Base-by-base conservation (phyloP, 2,329 filamentous ascomycete genomes). In the Shiraia bambusicola region DNA sequence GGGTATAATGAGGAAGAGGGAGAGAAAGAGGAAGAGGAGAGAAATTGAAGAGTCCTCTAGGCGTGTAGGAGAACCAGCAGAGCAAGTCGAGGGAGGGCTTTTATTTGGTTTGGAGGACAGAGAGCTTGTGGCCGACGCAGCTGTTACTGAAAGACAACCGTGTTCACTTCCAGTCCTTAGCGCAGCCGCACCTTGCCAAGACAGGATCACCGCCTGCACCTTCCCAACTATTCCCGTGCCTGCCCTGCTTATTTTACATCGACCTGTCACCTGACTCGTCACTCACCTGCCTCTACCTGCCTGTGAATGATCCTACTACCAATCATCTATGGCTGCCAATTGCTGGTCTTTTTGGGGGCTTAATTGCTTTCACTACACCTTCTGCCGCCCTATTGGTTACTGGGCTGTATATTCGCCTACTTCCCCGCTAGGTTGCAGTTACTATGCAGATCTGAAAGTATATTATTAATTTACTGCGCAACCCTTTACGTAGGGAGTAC, bases 391-490 rank as follows among this genome's bases (percentile, higher is more conserved):
- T 22, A 22, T 22, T n/a, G n/a, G n/a, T n/a, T n/a, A n/a, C n/a
- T n/a, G n/a, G n/a, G n/a, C n/a, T n/a, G n/a, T n/a, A n/a, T n/a
- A n/a, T n/a, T n/a, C n/a, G n/a, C n/a, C n/a, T n/a, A n/a, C n/a
- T n/a, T n/a, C n/a, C n/a, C n/a, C n/a, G n/a, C n/a, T n/a, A n/a
- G n/a, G n/a, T n/a, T n/a, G n/a, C n/a, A 27, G 34, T 31, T 39
- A 31, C 40, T 42, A 41, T 42, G 47, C 47, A 44, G 43, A 42
- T 45, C 38, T 34, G 35, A 45, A 29, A 42, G 31, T 34, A 41
- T 46, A 59, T 56, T 58, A 55, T 49, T 60, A 64, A 63, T 64
- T 42, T 59, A 45, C 34, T 8, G 30, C 9, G 40, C 19, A 31
- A 34, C 33, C 43, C 42, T 37, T 33, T 13, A 38, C 40, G 40